phyloP scores from a whole-genome alignment of 768 basidiomycete genomes.

The Cystobasidium ongulense region DNA sequence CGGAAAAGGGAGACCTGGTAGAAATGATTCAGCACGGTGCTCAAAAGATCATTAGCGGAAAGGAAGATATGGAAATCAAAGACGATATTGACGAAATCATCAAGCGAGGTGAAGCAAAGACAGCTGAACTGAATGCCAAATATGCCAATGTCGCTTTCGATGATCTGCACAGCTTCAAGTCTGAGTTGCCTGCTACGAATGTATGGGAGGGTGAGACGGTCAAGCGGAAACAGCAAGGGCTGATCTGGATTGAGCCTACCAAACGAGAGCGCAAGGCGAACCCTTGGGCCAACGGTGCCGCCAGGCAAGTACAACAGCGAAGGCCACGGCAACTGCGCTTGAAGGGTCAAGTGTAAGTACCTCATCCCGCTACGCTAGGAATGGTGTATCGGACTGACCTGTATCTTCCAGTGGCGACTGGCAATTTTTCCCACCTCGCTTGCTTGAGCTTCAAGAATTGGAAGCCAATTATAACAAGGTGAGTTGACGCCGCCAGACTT shows the following conservation, averaged over 20 bases:
- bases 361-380: constrained; percentile 1
- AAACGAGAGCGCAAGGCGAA: constrained; percentile 81
- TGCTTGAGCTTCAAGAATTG: constrained; percentile 73
- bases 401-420: constrained; percentile 65
- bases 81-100: constrained; percentile 95
- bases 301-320: constrained; percentile 48
- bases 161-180: constrained; percentile 93
- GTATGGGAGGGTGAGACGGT: constrained; percentile 42
- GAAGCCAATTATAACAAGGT: constrained; percentile 77
- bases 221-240: constrained; percentile 32
- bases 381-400: background rate
- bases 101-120: constrained; percentile 78
- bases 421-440: constrained; percentile 82
- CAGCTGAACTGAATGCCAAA: constrained; percentile 75
- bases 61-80: constrained; percentile 50
- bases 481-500: constrained; percentile 9
- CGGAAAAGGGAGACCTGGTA: constrained; percentile 77
- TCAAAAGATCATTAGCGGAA: constrained; percentile 83
- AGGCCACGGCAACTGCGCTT: constrained; percentile 53
- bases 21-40: constrained; percentile 99
- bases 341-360: constrained; percentile 59
- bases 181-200: constrained; percentile 43
- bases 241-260: constrained; percentile 61
- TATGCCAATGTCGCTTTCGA: constrained; percentile 89
- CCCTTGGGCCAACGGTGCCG: constrained; percentile 95